phyloP scores from a whole-genome alignment of 2,329 filamentous ascomycete species.

The Cladosporium sp. region DNA sequence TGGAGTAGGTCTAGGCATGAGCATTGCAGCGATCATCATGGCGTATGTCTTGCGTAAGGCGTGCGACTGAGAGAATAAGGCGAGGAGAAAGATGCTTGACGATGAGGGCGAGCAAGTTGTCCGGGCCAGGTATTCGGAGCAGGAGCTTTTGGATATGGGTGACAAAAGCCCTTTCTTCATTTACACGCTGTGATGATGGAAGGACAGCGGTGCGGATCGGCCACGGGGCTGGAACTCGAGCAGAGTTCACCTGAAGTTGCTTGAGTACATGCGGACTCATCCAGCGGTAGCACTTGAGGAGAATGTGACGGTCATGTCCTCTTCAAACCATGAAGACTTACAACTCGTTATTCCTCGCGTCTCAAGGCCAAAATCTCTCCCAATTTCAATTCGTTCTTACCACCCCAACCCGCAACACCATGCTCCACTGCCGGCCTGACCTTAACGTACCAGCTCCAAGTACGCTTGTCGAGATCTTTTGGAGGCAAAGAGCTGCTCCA shows the following conservation, averaged over 20 bases:
- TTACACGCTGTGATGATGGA: constrained; percentile 49
- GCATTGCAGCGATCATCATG: constrained; percentile 24
- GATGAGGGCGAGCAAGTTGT: constrained; percentile 30
- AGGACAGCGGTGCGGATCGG: too few relatives aligned
- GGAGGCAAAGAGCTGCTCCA: constrained; percentile 63
- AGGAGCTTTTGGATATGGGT: constrained; percentile 34
- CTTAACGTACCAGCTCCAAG: constrained; percentile 78
- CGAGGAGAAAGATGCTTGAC: constrained; percentile 42
- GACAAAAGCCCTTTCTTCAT: constrained; percentile 43
- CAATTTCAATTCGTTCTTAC: constrained; percentile 67
- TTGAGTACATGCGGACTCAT: too few relatives aligned
- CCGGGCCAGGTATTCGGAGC: constrained; percentile 31
- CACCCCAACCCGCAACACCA: constrained; percentile 77
- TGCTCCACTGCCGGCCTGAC: constrained; percentile 71
- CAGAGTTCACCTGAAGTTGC: too few relatives aligned
- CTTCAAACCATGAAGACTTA: too few relatives aligned
- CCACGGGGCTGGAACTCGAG: too few relatives aligned
- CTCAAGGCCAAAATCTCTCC: constrained; percentile 61
- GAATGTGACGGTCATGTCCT: too few relatives aligned
- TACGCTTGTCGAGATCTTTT: constrained; percentile 68
- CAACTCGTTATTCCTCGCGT: not conserved
- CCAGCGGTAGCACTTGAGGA: too few relatives aligned
- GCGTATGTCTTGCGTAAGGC: constrained; percentile 16
- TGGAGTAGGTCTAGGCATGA: constrained; percentile 22
- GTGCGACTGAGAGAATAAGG: constrained; percentile 45